Evolutionary conservation across 306 rosid species (phyloP).

Genomic region (Coriaria nepalensis): DNA sequence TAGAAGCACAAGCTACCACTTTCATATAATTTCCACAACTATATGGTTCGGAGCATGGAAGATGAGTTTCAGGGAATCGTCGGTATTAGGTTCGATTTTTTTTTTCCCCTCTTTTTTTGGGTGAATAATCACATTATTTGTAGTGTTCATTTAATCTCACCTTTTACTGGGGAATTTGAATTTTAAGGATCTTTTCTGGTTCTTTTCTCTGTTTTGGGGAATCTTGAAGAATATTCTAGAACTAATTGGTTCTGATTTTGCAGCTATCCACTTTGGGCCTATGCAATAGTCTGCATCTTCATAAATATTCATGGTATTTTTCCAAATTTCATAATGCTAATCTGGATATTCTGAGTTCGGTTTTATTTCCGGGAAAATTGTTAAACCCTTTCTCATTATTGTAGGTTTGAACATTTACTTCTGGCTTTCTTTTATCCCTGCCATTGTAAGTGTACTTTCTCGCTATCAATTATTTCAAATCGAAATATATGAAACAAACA

Average conservation of each 20-base stretch:
- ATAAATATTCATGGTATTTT: constrained; percentile 71
- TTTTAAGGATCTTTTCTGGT: background rate
- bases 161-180: background rate
- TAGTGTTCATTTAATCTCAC: background rate
- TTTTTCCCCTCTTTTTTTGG: too few species aligned
- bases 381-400: constrained; percentile 14
- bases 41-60: constrained; percentile 95
- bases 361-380: constrained; percentile 8
- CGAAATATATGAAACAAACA: background rate
- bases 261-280: constrained; percentile 92
- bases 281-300: constrained; percentile 78
- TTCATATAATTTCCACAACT: constrained; percentile 72
- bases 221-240: constrained; percentile 9
- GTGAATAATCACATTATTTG: too few species aligned
- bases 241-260: constrained; percentile 18
- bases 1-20: constrained; percentile 79
- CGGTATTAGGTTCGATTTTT: constrained; percentile 73
- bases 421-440: constrained; percentile 97
- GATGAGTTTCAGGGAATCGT: constrained; percentile 91
- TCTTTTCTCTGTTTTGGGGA: too few species aligned
- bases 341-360: background rate
- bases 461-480: constrained; percentile 1
- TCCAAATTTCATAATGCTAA: constrained; percentile 4
- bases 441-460: constrained; percentile 46
- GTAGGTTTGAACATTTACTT: constrained; percentile 82